Conservation (phyloP, 768 basidiomycete species). For the Cubamyces lactineus region DNA sequence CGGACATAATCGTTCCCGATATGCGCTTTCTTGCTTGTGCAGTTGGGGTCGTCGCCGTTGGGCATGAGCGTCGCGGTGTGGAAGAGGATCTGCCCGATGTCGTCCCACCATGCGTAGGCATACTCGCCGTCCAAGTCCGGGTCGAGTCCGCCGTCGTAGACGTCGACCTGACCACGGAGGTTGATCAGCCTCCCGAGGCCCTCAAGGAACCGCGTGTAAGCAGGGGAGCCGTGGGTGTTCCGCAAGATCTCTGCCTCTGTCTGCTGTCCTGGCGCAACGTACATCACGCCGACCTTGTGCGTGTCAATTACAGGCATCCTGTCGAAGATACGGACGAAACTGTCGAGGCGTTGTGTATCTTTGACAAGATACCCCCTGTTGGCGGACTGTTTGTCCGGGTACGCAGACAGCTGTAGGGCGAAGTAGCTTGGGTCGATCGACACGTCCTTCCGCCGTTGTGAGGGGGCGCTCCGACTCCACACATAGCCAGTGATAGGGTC, state of each 20-base stretch:
- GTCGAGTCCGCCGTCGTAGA: constrained; percentile 91
- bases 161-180: constrained; percentile 85
- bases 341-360: constrained; percentile 56
- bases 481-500: constrained; percentile 85
- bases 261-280: constrained; percentile 90
- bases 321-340: constrained; percentile 72
- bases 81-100: constrained; percentile 92
- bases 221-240: constrained; percentile 92
- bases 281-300: constrained; percentile 95
- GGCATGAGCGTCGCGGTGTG: constrained; percentile 99
- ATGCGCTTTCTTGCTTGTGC: constrained; percentile 88
- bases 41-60: constrained; percentile 68
- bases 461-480: constrained; percentile 86
- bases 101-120: constrained; percentile 99
- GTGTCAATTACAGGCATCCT: constrained; percentile 94
- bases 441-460: constrained; percentile 87
- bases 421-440: constrained; percentile 84
- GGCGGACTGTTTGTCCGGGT: constrained; percentile 56
- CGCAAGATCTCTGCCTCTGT: constrained; percentile 83
- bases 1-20: constrained; percentile 97
- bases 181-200: constrained; percentile 88
- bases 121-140: constrained; percentile 94
- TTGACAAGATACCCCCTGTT: constrained; percentile 50
- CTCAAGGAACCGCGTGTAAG: constrained; percentile 91
- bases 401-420: constrained; percentile 83